A percentile compares a stretch with the other conserved stretches of the same genome.
phyloP scores from a whole-genome alignment of 345 rosid genomes.

The Acer yangbiense region DNA sequence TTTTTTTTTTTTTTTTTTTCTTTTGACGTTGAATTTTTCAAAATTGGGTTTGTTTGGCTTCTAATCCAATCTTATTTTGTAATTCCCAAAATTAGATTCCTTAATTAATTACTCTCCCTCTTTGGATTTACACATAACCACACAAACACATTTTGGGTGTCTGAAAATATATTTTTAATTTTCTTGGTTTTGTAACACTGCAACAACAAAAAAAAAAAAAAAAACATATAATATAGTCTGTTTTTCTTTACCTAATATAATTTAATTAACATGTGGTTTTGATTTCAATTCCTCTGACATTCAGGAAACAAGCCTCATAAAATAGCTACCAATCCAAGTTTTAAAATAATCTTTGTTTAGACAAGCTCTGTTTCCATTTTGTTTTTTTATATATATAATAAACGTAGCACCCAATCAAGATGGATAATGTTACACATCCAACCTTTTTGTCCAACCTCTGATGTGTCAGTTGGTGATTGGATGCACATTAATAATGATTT shows the following conservation, averaged over 20 bases:
- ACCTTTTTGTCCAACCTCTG: too few species aligned
- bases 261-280: neutral
- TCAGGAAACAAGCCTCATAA: neutral
- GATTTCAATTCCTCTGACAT: conserved; percentile 2
- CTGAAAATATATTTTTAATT: neutral
- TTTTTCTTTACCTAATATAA: neutral
- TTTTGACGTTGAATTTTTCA: conserved; percentile 2
- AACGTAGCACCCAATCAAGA: neutral
- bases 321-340: neutral
- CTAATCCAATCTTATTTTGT: neutral
- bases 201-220: neutral
- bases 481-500: too few species aligned
- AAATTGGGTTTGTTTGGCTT: neutral
- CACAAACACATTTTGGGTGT: neutral
- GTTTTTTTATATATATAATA: neutral
- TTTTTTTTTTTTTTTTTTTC: too few species aligned
- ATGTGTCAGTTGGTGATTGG: too few species aligned
- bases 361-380: neutral
- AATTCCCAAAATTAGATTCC: conserved; percentile 22
- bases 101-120: neutral
- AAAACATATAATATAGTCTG: neutral
- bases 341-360: neutral
- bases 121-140: neutral
- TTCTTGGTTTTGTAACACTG: neutral
- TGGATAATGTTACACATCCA: too few species aligned